These are phyloP conservation scores for Fraxinus sp. DNA, from an alignment of 305 asterid genomes.

Conservation along the genomic window DNA sequence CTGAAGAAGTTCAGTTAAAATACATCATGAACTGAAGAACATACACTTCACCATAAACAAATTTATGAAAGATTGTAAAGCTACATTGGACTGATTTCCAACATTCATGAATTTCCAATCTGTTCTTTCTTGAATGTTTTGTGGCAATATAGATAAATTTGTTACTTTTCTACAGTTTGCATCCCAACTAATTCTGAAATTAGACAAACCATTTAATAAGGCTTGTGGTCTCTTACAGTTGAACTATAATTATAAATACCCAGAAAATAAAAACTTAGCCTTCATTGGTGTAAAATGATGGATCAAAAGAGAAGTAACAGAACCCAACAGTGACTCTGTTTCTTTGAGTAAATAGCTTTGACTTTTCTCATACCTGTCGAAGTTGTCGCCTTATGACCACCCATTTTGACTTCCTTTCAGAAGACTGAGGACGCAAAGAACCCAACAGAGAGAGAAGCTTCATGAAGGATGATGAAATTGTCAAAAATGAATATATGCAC, in stretches of 20 bases:
- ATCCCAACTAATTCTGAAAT: constrained; percentile 4
- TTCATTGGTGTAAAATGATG: constrained; percentile 5
- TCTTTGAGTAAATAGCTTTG: constrained; percentile 18
- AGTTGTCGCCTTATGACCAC: constrained; percentile 92
- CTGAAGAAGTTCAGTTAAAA: not conserved
- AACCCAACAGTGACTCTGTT: constrained; percentile 11
- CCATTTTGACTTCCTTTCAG: constrained; percentile 96
- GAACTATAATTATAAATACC: constrained; percentile 5
- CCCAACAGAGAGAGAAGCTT: constrained; percentile 94
- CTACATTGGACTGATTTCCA: not conserved
- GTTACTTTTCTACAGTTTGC: not conserved
- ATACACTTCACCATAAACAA: not conserved
- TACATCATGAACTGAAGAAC: not conserved
- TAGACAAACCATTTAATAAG: constrained; percentile 1
- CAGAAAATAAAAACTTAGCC: not conserved
- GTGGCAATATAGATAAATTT: not conserved
- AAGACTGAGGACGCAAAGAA: constrained; percentile 88
- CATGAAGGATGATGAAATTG: constrained; percentile 26
- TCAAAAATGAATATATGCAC: constrained; percentile 14
- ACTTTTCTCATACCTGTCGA: constrained; percentile 63
- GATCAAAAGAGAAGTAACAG: not conserved
- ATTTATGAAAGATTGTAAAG: not conserved
- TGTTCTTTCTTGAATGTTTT: constrained; percentile 3
- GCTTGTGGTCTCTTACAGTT: not conserved
- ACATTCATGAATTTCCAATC: constrained; percentile 1